phyloP scores from a whole-genome alignment of 176 grass and related monocot species.

The Tillandsia leiboldiana region DNA sequence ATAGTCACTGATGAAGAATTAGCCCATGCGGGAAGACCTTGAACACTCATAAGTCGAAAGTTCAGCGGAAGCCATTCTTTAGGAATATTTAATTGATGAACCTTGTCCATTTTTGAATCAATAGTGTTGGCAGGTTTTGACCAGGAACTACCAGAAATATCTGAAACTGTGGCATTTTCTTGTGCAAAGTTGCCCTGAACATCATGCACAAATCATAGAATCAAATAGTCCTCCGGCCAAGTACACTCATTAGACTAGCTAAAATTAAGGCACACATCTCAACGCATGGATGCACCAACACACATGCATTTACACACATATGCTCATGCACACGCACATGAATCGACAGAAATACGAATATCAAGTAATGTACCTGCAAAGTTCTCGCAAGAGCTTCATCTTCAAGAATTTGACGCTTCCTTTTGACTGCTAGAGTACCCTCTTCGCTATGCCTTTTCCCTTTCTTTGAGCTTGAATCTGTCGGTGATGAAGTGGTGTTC shows the following conservation, averaged over 20 bases:
- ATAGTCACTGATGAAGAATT: conserved; percentile 64
- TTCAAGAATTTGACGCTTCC: conserved; percentile 50
- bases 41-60: conserved; percentile 70
- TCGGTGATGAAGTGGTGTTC: conserved; percentile 13
- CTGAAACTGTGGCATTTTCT: conserved; percentile 14
- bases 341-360: background rate
- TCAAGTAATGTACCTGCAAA: conserved; percentile 35
- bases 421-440: conserved; percentile 32
- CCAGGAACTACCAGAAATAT: conserved; percentile 16
- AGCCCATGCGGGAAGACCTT: conserved; percentile 75
- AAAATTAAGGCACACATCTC: too few relatives aligned
- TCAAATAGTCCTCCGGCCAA: background rate
- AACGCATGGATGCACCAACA: too few relatives aligned
- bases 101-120: conserved; percentile 30
- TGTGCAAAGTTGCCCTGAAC: conserved; percentile 28
- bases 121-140: conserved; percentile 5
- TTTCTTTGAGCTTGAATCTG: conserved; percentile 31
- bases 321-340: too few relatives aligned
- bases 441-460: conserved; percentile 54
- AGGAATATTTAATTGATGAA: conserved; percentile 23
- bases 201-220: conserved; percentile 1
- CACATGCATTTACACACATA: too few relatives aligned
- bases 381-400: conserved; percentile 56
- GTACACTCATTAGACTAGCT: too few relatives aligned
- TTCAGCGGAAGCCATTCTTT: conserved; percentile 32